Evolutionary conservation across 352 stramenopile genomes (phyloP), one percentile per base, ranked within the genome.

Genomic region (Phytophthora hybrid): DNA sequence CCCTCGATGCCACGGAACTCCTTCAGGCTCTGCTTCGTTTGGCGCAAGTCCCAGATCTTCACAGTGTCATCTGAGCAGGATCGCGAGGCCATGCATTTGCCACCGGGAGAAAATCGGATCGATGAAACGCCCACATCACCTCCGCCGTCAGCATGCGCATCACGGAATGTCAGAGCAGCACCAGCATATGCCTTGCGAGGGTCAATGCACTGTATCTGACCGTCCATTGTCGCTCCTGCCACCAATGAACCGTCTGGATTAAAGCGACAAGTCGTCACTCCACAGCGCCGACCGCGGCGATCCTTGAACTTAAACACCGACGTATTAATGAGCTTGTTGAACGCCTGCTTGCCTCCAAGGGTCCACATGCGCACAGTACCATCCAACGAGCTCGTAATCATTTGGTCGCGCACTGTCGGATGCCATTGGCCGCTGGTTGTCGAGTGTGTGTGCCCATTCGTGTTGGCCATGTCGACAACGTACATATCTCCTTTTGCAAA

Each of bases 401-500:
- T 88, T 68, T 91, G 76, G 44, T 96, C 83, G 3, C 87, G 85
- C 10, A 81, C 49, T 39, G 76, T 79, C 21, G 90, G 90, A 56
- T 95, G 86, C 88, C 88, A 96, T 67, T 76, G 65, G 13, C 87
- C 90, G 19, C 84, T 79, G 9, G 90, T 95, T 32, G 89, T 76
- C 1, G 84, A 74, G 76, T 95, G 87, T 39, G 90, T 96, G 71
- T 96, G 90, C 8, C 90, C 90, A 31, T 91, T 90, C 11, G 90
- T 96, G 61, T 95, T 83, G 0, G 80, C 84, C 90, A 96, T 96
- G 64, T 96, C 90, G 34, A 94, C 80, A 19, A 95, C 83, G 69
- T 96, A 96, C 88, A 95, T 95, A 66, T 96, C 89, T 29, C 89
- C 89, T 53, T 91, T 94, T 19, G 85, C 83, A 46, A 94, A 94